phyloP scores from a whole-genome alignment of 1,284 basidiomycete genomes.

The Exsudoporus floridanus region DNA sequence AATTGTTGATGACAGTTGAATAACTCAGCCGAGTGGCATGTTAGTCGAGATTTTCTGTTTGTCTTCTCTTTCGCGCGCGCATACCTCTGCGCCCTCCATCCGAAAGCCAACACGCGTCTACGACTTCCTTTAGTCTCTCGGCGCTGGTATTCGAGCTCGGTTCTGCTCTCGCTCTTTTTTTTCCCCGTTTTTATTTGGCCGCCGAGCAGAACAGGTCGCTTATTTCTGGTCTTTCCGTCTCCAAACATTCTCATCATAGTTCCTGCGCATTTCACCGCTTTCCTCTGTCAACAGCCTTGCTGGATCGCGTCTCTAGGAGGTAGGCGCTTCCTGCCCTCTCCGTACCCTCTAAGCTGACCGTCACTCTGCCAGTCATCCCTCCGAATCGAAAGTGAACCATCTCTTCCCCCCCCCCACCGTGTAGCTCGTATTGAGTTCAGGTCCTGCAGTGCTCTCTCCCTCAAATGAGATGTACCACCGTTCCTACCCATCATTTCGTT shows the following conservation, averaged over 20 bases:
- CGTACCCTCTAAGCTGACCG: neutral
- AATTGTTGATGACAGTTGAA: neutral
- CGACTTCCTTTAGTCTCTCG: neutral
- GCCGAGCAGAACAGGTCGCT: neutral
- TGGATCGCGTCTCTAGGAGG: constrained; percentile 17
- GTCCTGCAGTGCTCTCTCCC: constrained; percentile 31
- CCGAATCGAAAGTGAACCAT: constrained; percentile 25
- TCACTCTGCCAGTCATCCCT: neutral
- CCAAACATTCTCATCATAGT: constrained; percentile 2
- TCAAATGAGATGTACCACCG: constrained; percentile 45
- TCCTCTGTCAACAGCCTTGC: constrained; percentile 8
- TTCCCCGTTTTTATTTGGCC: constrained; percentile 6
- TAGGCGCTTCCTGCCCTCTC: neutral
- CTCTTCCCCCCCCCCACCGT: neutral
- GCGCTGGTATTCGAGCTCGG: neutral
- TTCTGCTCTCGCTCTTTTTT: neutral
- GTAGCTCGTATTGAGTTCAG: constrained; percentile 14
- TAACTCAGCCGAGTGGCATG: constrained; percentile 22
- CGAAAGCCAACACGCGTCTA: constrained; percentile 18
- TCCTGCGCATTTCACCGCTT: constrained; percentile 5
- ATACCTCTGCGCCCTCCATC: constrained; percentile 1
- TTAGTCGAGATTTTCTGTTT: constrained; percentile 1
- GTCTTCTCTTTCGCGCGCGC: constrained; percentile 20
- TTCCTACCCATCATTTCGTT: constrained; percentile 40
- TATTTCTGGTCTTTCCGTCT: constrained; percentile 1